Evolutionary conservation across 2,329 filamentous ascomycete genomes (phyloP).

Genomic region (Fusarium sambucinum): DNA sequence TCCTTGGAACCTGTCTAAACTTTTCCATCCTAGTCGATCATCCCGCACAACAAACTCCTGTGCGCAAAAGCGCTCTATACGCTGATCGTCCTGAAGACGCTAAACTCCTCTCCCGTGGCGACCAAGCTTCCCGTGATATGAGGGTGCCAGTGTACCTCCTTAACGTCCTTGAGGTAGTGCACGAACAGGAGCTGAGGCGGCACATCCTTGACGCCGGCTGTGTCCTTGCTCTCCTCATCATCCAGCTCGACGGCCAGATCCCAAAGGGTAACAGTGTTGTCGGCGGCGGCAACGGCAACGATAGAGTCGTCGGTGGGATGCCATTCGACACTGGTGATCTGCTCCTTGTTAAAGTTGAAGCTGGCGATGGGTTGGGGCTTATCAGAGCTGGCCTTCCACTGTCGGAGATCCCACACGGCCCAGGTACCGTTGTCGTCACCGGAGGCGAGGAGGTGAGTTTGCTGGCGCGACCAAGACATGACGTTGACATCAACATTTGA

Average conservation of each 20-base stretch:
- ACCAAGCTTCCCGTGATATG: slow-evolving; percentile 93
- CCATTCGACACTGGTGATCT: slow-evolving; percentile 97
- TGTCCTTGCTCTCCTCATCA: slow-evolving; percentile 94
- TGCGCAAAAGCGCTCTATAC: slow-evolving; percentile 63
- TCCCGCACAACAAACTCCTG: background rate
- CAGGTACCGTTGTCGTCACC: slow-evolving; percentile 94
- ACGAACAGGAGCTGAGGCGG: slow-evolving; percentile 96
- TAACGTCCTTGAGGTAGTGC: slow-evolving; percentile 94
- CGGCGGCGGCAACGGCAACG: slow-evolving; percentile 88
- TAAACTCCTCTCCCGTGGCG: slow-evolving; percentile 91
- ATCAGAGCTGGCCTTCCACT: slow-evolving; percentile 79
- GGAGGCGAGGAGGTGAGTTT: slow-evolving; percentile 88
- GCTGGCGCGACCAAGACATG: slow-evolving; percentile 92
- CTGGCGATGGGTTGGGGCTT: slow-evolving; percentile 86
- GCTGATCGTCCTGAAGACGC: slow-evolving; percentile 85
- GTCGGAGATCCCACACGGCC: slow-evolving; percentile 95
- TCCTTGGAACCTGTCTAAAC: slow-evolving; percentile 23
- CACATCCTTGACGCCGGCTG: slow-evolving; percentile 86
- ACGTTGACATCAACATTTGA: slow-evolving; percentile 93
- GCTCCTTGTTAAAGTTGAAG: slow-evolving; percentile 96
- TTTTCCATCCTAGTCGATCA: slow-evolving; percentile 28
- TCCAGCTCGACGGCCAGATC: slow-evolving; percentile 96
- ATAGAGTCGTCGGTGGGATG: slow-evolving; percentile 97
- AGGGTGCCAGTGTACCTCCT: slow-evolving; percentile 97
- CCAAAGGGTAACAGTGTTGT: slow-evolving; percentile 96